Evolutionary conservation across 352 stramenopile species (phyloP), one percentile per base, ranked within the genome.

Genomic region (Phytophthora citricola): DNA sequence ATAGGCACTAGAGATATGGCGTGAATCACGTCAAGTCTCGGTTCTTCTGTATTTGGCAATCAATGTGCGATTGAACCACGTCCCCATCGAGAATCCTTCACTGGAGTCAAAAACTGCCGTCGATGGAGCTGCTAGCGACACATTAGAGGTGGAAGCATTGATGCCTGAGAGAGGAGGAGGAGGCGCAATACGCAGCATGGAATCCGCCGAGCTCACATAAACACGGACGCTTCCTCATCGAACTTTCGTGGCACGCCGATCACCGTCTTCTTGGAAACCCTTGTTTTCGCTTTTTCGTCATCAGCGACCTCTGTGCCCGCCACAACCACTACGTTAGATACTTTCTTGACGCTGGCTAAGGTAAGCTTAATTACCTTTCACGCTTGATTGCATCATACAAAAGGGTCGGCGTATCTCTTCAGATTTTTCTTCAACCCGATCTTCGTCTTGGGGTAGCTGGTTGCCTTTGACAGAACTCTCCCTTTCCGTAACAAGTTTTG

Each of bases 51-150:
- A 58, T 15, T 63, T 53, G 15, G 61, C 12, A 31, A 58, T 66
- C 36, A 74, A 15, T 36, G 53, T 40, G 22, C 40, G 51, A 50
- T 80, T 71, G 46, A 87, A 70, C 80, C 80, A 89, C 9, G 56
- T 67, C 6, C 69, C 58, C 46, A 85, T 65, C 29, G 73, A 70
- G 47, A 85, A 85, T 20, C 62, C 57, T 17, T 52, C 43, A 29
- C 65, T 71, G 10, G 73, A 81, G 51, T 58, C 63, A 32, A 84
- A 84, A 32, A 73, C 38, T 55, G 24, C 11, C n/a, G 41, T 24
- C 48, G 50, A 31, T 14, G 45, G 34, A 49, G 56, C 24, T 20
- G 29, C 38, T 20, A 54, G 17, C 5, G 34, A 4, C 32, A 5
- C 26, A 11, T 26, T 38, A 31, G 5, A 32, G 9, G 24, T 4